Conservation (phyloP, 2,329 filamentous ascomycete genomes). For the Colletotrichum sp. region DNA sequence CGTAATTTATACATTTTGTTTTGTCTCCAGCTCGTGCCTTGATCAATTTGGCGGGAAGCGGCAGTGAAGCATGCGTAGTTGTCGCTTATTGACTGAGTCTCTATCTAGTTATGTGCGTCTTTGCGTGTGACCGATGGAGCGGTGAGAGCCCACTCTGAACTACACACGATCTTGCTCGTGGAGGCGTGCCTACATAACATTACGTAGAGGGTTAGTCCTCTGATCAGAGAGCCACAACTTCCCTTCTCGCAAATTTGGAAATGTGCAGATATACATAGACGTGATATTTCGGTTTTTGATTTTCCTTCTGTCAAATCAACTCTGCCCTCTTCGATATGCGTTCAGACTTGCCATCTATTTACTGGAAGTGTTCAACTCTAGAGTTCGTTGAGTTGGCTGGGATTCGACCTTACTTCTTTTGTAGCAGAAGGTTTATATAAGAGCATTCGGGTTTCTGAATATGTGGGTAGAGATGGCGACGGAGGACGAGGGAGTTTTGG, state of each 20-base stretch:
- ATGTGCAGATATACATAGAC: not conserved
- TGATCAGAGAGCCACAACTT: not conserved
- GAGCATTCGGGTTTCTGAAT: not conserved
- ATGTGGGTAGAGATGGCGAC: not conserved
- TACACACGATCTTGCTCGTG: not conserved
- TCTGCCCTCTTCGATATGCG: not conserved
- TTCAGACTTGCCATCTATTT: not conserved
- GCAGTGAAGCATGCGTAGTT: not conserved
- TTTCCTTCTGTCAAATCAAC: not conserved
- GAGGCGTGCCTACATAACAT: not conserved
- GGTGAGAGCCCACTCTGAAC: not conserved
- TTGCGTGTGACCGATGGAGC: not conserved
- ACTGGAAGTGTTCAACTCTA: fast-evolving
- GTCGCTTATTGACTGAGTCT: not conserved
- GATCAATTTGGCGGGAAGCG: not conserved
- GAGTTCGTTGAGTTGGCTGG: not conserved
- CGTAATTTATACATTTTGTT: slow-evolving; percentile 20
- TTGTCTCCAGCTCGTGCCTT: not conserved
- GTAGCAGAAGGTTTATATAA: not conserved
- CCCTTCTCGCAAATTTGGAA: not conserved
- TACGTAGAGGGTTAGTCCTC: not conserved
- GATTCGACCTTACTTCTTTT: fast-evolving
- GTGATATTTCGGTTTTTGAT: not conserved
- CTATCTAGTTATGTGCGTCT: not conserved
- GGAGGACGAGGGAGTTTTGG: not conserved